Evolutionary conservation across 2,329 filamentous ascomycete species (phyloP).

Genomic region (Pseudogymnoascus sp.): DNA sequence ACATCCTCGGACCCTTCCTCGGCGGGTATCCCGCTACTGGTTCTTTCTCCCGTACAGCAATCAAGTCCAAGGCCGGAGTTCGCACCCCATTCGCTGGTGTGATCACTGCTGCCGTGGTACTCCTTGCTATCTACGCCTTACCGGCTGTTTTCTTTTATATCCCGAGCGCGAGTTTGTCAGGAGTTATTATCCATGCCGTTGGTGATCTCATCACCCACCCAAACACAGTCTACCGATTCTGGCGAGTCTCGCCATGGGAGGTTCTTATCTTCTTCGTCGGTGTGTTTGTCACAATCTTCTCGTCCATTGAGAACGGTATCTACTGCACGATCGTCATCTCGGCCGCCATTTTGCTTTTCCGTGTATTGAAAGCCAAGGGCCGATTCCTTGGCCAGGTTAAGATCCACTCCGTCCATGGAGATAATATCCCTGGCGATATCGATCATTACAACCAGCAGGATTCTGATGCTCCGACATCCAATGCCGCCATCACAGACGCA

Average conservation of each 20-base stretch:
- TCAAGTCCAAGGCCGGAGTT: conserved; percentile 95
- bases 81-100: conserved; percentile 85
- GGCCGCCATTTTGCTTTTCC: conserved; percentile 70
- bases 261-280: conserved; percentile 89
- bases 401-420: conserved; percentile 76
- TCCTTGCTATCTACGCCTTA: conserved; percentile 84
- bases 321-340: conserved; percentile 79
- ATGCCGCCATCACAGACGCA: conserved; percentile 30
- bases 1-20: conserved; percentile 84
- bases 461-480: not conserved
- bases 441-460: conserved; percentile 25
- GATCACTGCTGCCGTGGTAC: conserved; percentile 76
- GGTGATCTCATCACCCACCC: conserved; percentile 87
- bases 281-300: conserved; percentile 83
- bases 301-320: conserved; percentile 83
- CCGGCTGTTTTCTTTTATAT: conserved; percentile 92
- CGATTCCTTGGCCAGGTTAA: conserved; percentile 77
- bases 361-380: conserved; percentile 74
- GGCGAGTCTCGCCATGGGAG: conserved; percentile 85
- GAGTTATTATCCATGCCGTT: conserved; percentile 93
- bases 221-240: conserved; percentile 90
- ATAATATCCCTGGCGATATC: conserved; percentile 63
- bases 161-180: conserved; percentile 70
- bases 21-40: conserved; percentile 90
- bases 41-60: conserved; percentile 92